Evolutionary conservation across 1,284 basidiomycete species (phyloP).

Genomic region (Fomitopsis schrenkii): DNA sequence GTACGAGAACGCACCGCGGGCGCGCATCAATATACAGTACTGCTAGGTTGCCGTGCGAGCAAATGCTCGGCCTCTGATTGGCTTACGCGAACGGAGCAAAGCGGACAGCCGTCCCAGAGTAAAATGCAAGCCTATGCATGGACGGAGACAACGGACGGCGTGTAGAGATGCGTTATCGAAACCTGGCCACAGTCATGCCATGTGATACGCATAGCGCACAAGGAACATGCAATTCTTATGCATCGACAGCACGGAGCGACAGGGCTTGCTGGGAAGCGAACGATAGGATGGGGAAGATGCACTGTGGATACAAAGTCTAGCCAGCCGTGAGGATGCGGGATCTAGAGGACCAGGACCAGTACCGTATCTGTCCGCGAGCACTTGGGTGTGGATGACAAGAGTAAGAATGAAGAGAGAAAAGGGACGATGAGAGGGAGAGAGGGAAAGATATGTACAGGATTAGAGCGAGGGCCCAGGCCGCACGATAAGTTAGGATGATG

Average conservation of each 20-base stretch:
- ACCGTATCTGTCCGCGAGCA: slow-evolving; percentile 1
- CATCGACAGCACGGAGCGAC: neutral
- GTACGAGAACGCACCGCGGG: no score
- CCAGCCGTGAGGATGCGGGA: neutral
- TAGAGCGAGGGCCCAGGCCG: neutral
- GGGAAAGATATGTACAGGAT: neutral
- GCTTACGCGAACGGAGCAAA: no score
- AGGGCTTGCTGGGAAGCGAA: neutral
- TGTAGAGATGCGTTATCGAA: no score
- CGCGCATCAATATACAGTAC: no score
- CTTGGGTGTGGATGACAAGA: neutral
- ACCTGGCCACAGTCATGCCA: no score
- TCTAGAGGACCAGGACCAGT: neutral
- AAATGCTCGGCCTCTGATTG: no score
- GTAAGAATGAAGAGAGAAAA: neutral
- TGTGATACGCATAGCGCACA: no score
- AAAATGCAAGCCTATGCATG: no score
- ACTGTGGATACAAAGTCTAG: slow-evolving; percentile 1
- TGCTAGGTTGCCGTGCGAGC: no score
- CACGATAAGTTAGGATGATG: neutral
- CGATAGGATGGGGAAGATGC: neutral
- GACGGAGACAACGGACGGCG: no score
- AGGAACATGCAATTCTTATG: neutral
- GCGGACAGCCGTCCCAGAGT: no score
- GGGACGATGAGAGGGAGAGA: neutral